Evolutionary conservation across 2,329 filamentous ascomycete genomes (phyloP).

Genomic region (Colletotrichum lupini): DNA sequence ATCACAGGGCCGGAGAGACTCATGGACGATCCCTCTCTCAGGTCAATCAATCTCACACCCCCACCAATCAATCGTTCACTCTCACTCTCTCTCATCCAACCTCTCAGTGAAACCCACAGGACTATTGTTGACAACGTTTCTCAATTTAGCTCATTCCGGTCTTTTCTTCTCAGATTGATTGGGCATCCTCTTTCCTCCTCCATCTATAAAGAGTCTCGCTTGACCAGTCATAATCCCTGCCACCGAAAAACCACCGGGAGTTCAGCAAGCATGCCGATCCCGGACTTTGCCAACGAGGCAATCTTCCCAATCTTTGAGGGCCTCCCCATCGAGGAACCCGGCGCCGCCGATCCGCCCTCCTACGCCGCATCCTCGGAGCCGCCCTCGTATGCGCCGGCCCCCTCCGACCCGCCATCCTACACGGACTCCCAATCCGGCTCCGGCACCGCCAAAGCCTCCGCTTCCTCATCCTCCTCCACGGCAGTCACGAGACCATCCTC

Average conservation of each 20-base stretch:
- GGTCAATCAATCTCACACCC: slow-evolving; percentile 16
- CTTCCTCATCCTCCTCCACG: neutral
- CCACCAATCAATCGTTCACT: slow-evolving; percentile 6
- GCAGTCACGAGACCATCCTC: neutral
- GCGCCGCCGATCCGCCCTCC: slow-evolving; percentile 24
- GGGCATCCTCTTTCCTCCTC: neutral
- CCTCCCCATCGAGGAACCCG: slow-evolving; percentile 40
- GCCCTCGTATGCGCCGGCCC: neutral
- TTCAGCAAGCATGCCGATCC: slow-evolving; percentile 31
- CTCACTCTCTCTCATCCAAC: neutral
- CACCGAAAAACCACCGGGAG: neutral
- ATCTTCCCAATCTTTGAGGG: slow-evolving; percentile 48
- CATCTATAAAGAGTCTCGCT: neutral
- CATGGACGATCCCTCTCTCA: neutral
- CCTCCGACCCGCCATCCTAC: slow-evolving; percentile 9
- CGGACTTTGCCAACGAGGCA: slow-evolving; percentile 46
- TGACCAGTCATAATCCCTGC: neutral
- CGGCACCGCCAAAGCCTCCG: neutral
- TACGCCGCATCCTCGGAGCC: slow-evolving; percentile 12
- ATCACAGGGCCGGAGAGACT: neutral
- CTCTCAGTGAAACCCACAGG: neutral
- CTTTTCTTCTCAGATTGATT: neutral
- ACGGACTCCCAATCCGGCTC: slow-evolving; percentile 19
- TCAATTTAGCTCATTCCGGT: neutral
- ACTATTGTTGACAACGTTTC: neutral